Base-by-base conservation (phyloP, 208 protist species). In the Trypanosoma scelopori region DNA sequence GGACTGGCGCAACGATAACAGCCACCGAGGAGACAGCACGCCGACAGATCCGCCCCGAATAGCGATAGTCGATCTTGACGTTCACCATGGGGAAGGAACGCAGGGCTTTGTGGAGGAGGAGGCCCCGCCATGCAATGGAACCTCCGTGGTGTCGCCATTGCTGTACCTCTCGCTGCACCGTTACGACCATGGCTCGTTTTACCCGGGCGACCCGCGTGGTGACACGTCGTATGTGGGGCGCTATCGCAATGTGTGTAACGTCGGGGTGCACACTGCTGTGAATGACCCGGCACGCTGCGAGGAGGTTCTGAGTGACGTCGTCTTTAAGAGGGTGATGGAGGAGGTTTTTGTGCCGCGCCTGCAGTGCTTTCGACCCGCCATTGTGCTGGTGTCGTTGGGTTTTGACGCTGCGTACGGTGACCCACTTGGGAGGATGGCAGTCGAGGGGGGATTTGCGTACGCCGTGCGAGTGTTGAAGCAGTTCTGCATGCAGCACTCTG, bases 61-160 rank as follows among this genome's bases (percentile, higher is more conserved):
- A 59, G 81, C 84, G 0, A 92, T 97, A 48, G 47, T 97, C 15
- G 93, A 97, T 56, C 75, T 94, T 59, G 95, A 98, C 66, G 82
- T 98, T 5, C 95, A 97, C 66, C 94, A 97, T 62, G 95, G 93
- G 23, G 94, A 97, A 70, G 95, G 93, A 23, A 97, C 86, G 11
- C 87, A 95, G 22, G 67, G 80, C n/a, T 91, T 96, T 58, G 93
- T 97, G 37, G 91, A 96, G 35, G 69, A 82, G 25, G 55, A 65
- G 15, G n/a, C 35, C 23, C 53, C 30, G n/a, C 43, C 35, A 41
- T 25, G 12, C 5, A 1, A 55, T 18, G 56, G 35, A 25, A 64
- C 76, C 20, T 18, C 27, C 2, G 30, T 64, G 20, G 47, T 58
- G n/a, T 61, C 55, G 23, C 65, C 71, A 3, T 57, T 95, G 15